Base-by-base conservation (phyloP, 2,329 filamentous ascomycete species). In the Nemania diffusa region DNA sequence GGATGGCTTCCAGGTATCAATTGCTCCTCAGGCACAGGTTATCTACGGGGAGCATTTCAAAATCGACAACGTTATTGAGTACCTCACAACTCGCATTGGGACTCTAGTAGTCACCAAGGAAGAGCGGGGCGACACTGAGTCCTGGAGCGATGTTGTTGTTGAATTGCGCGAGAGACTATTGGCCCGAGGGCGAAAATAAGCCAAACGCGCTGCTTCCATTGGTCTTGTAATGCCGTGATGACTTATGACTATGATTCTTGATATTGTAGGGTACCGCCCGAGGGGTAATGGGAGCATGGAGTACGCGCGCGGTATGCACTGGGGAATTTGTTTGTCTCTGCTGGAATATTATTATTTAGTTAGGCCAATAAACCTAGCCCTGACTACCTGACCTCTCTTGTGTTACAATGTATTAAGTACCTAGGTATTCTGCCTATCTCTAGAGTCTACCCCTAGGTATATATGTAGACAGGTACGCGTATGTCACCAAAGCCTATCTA, bases 1-100 rank as follows among this genome's bases (percentile, higher is more conserved):
- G 0, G 81, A 82, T n/a, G 83, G 84, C 3, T 79, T 90, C 11
- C 83, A 87, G 0, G 83, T 92, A 40, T 77, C 79, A 15, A 80
- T 91, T 26, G 80, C 79, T 5, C 83, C 85, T 1, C 81, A 81
- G 24, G 91, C 89, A 0, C 84, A 82, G 59, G 88, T 94, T 0
- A 82, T 93, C 1, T 96, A 96, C 76, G 92, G 92, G 0, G 92
- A 95, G 79, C 84, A 87, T 67, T 94, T 94, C 77, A 92, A 93
- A 70, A 88, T 89, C 70, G 86, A 83, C 57, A 94, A 92, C 79
- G 90, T 96, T 82, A 83, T 81, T n/a, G 91, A 93, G 62, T 94
- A 92, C 71, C 75, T 96, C 69, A 78, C 81, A 13, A 84, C 85
- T 40, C 84, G 85, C 76, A 80, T 90, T 74, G 79, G 83, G 53